Conservation (phyloP, 73 alveolate species). For the Tetrahymena malaccensis region DNA sequence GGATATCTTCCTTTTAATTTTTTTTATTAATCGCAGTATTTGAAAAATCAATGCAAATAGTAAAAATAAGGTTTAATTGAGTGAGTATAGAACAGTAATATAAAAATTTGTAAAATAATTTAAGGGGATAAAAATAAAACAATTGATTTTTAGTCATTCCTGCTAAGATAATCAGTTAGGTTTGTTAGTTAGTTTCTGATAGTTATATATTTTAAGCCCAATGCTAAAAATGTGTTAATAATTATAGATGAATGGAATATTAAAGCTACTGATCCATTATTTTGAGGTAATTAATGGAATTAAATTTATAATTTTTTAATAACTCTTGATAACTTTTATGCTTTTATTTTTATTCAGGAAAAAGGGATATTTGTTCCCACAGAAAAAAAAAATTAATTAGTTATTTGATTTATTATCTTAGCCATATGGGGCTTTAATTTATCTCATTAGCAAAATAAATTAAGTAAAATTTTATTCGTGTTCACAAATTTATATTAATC, state of each 20-base stretch:
- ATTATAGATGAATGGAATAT: background rate
- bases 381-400: background rate
- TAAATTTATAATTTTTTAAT: background rate
- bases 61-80: no score
- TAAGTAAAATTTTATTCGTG: background rate
- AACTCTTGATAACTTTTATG: background rate
- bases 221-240: background rate
- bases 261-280: background rate
- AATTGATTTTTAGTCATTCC: background rate
- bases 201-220: background rate
- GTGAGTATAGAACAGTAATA: background rate
- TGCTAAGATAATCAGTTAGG: background rate
- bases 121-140: background rate
- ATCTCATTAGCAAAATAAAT: background rate
- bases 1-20: background rate
- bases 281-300: background rate
- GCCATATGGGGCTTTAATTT: background rate
- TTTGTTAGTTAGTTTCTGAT: background rate
- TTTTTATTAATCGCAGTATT: no score
- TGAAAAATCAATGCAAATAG: no score
- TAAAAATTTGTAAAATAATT: background rate
- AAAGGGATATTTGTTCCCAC: background rate
- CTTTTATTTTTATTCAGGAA: background rate
- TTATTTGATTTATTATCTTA: background rate
- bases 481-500: background rate